These are phyloP conservation scores for Phytopythium kandeliae DNA, from an alignment of 352 stramenopile genomes.

Conservation along the genomic window DNA sequence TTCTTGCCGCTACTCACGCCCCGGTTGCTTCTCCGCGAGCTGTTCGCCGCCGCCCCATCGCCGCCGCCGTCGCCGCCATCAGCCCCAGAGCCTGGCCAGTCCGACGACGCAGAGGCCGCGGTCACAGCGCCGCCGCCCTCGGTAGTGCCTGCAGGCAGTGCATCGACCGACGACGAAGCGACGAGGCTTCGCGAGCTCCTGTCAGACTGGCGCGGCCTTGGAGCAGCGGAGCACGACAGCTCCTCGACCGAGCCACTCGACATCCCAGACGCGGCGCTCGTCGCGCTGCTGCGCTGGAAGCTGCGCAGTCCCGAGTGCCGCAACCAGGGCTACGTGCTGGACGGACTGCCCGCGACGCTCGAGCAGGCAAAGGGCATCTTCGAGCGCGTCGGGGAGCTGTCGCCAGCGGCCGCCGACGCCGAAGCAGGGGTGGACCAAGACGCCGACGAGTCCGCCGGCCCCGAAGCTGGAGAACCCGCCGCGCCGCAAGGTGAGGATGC, in stretches of 20 bases:
- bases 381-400: conserved; percentile 10
- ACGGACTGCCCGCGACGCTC: conserved; percentile 47
- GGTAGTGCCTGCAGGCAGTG: conserved; percentile 5
- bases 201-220: conserved; percentile 16
- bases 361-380: conserved; percentile 50
- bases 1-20: conserved; percentile 62
- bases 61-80: background rate
- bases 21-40: conserved; percentile 34
- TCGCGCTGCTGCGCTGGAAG: conserved; percentile 65
- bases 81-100: conserved; percentile 10
- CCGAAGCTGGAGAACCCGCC: conserved; percentile 1
- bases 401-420: conserved; percentile 8
- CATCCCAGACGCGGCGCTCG: conserved; percentile 28
- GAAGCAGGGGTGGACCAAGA: conserved; percentile 19
- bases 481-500: conserved; percentile 6
- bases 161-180: conserved; percentile 8
- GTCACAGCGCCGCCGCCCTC: conserved; percentile 4
- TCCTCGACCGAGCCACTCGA: background rate
- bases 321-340: conserved; percentile 83
- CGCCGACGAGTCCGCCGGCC: conserved; percentile 12
- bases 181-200: conserved; percentile 34
- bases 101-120: background rate
- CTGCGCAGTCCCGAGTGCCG: conserved; percentile 43
- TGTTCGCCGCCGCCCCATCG: conserved; percentile 13
- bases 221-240: conserved; percentile 6